Conservation (phyloP, 2,329 filamentous ascomycete species). For the Dactylellina leptospora region DNA sequence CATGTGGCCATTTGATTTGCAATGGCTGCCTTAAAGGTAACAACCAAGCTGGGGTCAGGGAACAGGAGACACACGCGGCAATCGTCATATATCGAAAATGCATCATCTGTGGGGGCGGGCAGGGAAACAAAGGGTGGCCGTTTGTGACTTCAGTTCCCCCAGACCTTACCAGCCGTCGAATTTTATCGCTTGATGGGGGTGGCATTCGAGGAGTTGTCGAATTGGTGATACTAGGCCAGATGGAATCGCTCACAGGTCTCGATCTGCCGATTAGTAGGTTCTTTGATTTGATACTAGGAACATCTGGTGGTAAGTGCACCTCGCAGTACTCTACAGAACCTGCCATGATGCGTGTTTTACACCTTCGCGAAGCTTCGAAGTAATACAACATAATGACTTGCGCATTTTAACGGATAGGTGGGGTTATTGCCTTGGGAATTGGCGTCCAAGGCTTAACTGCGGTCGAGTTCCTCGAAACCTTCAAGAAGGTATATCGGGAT, state of each 20-base stretch:
- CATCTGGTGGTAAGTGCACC: conserved; percentile 5
- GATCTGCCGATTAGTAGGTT: conserved; percentile 16
- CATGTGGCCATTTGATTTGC: conserved; percentile 18
- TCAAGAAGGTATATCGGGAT: background rate
- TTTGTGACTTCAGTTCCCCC: conserved; percentile 3
- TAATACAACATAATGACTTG: background rate
- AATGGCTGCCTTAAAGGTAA: background rate
- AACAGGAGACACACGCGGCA: background rate
- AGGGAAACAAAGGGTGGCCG: background rate
- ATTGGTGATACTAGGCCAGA: conserved; percentile 1
- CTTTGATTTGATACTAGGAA: conserved; percentile 22
- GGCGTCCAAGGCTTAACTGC: background rate
- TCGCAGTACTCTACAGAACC: too few relatives aligned
- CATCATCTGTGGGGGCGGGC: background rate
- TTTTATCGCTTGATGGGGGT: conserved; percentile 19
- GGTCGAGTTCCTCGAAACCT: background rate
- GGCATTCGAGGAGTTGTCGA: conserved; percentile 16
- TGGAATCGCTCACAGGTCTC: conserved; percentile 3
- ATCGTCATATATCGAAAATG: conserved; percentile 2
- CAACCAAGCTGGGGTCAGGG: background rate
- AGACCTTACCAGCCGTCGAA: background rate
- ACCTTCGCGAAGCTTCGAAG: background rate
- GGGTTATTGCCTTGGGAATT: conserved; percentile 16
- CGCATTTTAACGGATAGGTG: background rate
- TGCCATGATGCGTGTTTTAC: too few relatives aligned